Evolutionary conservation across 345 rosid species (phyloP).

Genomic region (Eutrema japonicum): DNA sequence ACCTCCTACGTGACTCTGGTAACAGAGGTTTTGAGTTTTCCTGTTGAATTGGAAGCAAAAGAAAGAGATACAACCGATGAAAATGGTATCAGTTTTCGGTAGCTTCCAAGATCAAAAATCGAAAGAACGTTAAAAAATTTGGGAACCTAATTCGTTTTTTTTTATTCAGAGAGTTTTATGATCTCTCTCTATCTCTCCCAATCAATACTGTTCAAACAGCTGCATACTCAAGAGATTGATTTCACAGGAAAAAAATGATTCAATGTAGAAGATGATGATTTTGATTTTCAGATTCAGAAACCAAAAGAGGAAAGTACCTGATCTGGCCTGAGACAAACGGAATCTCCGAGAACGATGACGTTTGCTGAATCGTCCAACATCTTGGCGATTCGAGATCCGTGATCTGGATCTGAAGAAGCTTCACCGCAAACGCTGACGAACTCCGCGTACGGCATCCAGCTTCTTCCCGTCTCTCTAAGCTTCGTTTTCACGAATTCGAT

Average conservation of each 20-base stretch:
- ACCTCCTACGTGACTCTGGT: slow-evolving; percentile 44
- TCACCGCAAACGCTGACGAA: slow-evolving; percentile 67
- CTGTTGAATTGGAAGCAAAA: slow-evolving; percentile 43
- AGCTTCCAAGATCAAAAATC: slow-evolving; percentile 4
- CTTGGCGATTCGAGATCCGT: slow-evolving; percentile 58
- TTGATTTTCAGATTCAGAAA: neutral
- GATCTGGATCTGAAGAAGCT: slow-evolving; percentile 65
- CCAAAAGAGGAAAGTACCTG: slow-evolving; percentile 56
- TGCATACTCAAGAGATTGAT: slow-evolving; percentile 28
- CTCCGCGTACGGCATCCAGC: slow-evolving; percentile 67
- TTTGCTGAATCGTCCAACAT: slow-evolving; percentile 77
- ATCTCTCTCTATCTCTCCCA: slow-evolving; percentile 39
- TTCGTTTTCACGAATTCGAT: slow-evolving; percentile 68
- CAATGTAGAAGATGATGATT: neutral
- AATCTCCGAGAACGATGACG: slow-evolving; percentile 75
- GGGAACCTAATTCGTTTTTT: slow-evolving; percentile 38
- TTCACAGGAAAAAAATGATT: neutral
- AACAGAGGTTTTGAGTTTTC: slow-evolving; percentile 46
- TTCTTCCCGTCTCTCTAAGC: slow-evolving; percentile 59
- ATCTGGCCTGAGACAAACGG: slow-evolving; percentile 75
- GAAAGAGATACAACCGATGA: slow-evolving; percentile 39
- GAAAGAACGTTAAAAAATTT: neutral
- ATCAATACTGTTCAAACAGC: slow-evolving; percentile 38
- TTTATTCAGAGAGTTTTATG: slow-evolving; percentile 24
- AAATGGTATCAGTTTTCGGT: slow-evolving; percentile 46